These are phyloP conservation scores for Aspergillus ellipticus DNA, from an alignment of 495 filamentous ascomycete genomes.

Conservation along the genomic window DNA sequence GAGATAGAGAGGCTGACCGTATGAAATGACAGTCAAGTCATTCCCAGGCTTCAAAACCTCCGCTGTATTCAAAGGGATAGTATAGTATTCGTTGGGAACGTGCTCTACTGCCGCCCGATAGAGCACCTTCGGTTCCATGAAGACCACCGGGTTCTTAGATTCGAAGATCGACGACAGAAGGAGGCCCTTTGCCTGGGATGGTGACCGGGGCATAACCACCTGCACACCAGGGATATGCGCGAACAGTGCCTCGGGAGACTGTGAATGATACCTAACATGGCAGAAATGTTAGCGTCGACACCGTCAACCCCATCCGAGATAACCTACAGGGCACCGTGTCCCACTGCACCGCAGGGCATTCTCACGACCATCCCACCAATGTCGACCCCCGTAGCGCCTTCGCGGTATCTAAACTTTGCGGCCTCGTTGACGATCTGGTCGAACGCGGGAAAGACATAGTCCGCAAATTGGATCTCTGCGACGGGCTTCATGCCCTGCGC, in stretches of 20 bases:
- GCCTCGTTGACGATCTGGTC: conserved; percentile 98
- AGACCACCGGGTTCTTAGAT: conserved; percentile 85
- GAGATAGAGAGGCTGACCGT: conserved; percentile 88
- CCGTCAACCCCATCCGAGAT: neutral
- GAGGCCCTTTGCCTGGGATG: conserved; percentile 88
- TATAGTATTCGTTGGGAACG: conserved; percentile 79
- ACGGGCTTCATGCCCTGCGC: conserved; percentile 90
- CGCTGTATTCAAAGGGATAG: conserved; percentile 81
- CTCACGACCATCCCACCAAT: conserved; percentile 79
- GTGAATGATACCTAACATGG: conserved; percentile 71
- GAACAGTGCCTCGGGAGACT: conserved; percentile 90
- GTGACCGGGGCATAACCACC: conserved; percentile 87
- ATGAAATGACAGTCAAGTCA: conserved; percentile 84
- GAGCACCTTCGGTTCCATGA: conserved; percentile 95
- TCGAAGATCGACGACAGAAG: conserved; percentile 73
- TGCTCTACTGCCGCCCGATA: conserved; percentile 95
- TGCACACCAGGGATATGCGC: conserved; percentile 86
- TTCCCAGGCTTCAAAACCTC: conserved; percentile 82
- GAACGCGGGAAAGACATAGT: conserved; percentile 95
- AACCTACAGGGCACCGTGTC: conserved; percentile 84
- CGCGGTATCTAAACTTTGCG: conserved; percentile 86
- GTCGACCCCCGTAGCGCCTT: conserved; percentile 65
- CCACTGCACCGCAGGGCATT: conserved; percentile 93
- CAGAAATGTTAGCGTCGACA: no score
- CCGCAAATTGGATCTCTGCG: conserved; percentile 97